Conservation (phyloP, 2,329 filamentous ascomycete species). For the Fulvia fulva region DNA sequence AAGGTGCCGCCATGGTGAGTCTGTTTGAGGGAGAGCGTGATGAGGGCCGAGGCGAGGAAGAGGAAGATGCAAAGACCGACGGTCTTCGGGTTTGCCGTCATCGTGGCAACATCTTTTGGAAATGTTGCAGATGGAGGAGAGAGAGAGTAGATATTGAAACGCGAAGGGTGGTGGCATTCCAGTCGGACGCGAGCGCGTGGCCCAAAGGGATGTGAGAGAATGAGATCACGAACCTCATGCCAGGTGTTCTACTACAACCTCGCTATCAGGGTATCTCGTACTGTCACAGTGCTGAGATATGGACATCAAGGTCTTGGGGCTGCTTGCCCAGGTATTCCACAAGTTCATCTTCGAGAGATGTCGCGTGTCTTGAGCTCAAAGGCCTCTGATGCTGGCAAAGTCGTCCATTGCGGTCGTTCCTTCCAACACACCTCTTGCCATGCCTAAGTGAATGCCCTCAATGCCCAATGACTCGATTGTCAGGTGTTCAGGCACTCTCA, state of each 20-base stretch:
- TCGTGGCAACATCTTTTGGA: slow-evolving; percentile 15
- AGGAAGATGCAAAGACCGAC: slow-evolving; percentile 32
- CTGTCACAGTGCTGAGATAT: not conserved
- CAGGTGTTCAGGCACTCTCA: not conserved
- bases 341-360: not conserved
- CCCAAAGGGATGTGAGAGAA: slow-evolving; percentile 6
- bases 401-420: not conserved
- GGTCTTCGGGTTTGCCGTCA: slow-evolving; percentile 25
- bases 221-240: not conserved
- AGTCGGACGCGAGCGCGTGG: slow-evolving; percentile 4
- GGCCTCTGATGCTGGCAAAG: no score
- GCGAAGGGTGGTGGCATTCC: slow-evolving; percentile 6
- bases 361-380: no score
- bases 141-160: not conserved
- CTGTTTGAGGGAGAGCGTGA: slow-evolving; percentile 29
- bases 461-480: not conserved
- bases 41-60: slow-evolving; percentile 33
- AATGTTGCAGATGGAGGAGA: not conserved
- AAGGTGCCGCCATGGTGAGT: slow-evolving; percentile 14
- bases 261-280: not conserved
- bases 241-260: not conserved
- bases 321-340: not conserved
- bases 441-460: not conserved
- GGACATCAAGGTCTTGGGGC: not conserved
- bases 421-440: not conserved